phyloP scores from a whole-genome alignment of 176 grass and related monocot genomes.

The Triticum timopheevii region DNA sequence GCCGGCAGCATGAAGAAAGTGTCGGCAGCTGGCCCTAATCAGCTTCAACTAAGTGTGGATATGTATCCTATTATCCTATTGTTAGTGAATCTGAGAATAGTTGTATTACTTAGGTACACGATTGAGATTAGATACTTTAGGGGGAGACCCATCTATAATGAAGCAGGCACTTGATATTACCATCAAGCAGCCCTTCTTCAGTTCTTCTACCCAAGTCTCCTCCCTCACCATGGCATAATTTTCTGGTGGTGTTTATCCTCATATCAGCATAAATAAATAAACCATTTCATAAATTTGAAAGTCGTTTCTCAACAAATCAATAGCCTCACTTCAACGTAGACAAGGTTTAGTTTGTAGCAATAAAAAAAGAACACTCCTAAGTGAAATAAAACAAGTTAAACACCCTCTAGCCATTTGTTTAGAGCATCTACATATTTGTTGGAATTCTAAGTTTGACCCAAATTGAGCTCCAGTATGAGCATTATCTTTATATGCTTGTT shows the following conservation, averaged over 20 bases:
- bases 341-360: not conserved
- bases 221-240: not conserved
- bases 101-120: not conserved
- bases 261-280: not conserved
- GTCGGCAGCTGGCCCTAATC: not conserved
- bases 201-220: not conserved
- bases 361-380: not conserved
- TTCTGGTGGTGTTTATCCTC: not conserved
- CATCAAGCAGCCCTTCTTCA: not conserved
- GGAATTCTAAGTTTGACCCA: not conserved
- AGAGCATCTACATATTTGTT: not conserved
- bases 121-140: not conserved
- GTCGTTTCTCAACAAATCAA: conserved; percentile 1
- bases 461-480: not conserved
- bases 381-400: not conserved
- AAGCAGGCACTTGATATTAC: not conserved
- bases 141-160: not conserved
- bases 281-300: not conserved
- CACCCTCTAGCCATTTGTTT: not conserved
- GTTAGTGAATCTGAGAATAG: not conserved
- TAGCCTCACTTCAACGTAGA: not conserved
- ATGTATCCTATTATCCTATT: not conserved
- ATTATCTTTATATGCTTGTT: not conserved
- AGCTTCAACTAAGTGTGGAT: not conserved
- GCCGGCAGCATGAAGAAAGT: not conserved